Percentiles rank a stretch among this genome's conserved stretches.
Conservation (phyloP, 179 eudicot genomes). For the Heliamphora pulchella region DNA sequence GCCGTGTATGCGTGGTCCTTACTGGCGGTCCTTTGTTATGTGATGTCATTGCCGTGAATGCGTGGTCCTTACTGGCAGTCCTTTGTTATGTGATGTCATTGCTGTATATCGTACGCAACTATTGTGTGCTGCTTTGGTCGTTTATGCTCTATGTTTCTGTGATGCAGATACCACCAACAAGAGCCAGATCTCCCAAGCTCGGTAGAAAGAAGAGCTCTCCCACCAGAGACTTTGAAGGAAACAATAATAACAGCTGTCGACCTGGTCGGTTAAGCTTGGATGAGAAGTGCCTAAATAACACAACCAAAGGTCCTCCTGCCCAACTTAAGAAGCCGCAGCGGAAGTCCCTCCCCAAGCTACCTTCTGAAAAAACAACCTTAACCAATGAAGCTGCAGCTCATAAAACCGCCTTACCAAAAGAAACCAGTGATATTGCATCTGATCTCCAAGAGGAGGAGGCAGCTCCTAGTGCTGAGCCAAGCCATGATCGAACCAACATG, state of each 20-base stretch:
- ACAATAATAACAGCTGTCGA: slow-evolving; percentile 25
- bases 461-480: slow-evolving; percentile 13
- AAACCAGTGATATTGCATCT: slow-evolving; percentile 12
- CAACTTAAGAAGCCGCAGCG: slow-evolving; percentile 31
- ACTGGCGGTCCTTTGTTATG: background rate
- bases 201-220: slow-evolving; percentile 68
- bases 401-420: slow-evolving; percentile 8
- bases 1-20: background rate
- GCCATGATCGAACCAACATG: background rate
- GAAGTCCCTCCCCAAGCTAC: slow-evolving; percentile 45
- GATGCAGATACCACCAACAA: slow-evolving; percentile 74
- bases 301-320: slow-evolving; percentile 29
- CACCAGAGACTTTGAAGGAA: slow-evolving; percentile 36
- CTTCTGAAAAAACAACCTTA: slow-evolving; percentile 34
- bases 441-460: background rate
- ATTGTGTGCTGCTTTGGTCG: slow-evolving; percentile 5
- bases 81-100: too few species aligned
- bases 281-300: slow-evolving; percentile 35
- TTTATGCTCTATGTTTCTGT: background rate
- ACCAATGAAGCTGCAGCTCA: slow-evolving; percentile 19
- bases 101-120: background rate
- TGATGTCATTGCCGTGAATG: background rate
- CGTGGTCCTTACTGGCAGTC: background rate
- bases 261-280: slow-evolving; percentile 49
- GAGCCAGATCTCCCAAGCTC: slow-evolving; percentile 86